A percentile compares a stretch with the other conserved stretches of the same genome.
phyloP scores from a whole-genome alignment of 169 alveolate species.

The Plasmodium gallinaceum region DNA sequence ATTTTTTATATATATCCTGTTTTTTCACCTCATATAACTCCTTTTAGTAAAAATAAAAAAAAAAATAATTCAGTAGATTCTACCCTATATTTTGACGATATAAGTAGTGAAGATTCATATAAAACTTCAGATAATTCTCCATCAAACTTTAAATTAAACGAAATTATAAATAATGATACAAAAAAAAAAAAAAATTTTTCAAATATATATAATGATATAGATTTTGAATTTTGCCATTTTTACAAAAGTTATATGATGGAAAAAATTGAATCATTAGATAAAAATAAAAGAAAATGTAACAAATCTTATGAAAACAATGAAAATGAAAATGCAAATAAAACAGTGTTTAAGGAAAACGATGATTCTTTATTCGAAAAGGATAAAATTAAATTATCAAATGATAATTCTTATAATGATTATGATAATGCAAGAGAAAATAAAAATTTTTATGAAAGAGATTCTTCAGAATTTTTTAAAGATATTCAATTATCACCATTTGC shows the following conservation, averaged over 20 bases:
- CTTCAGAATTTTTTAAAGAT: constrained; percentile 11
- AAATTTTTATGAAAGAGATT: neutral
- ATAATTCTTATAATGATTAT: neutral
- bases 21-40: constrained; percentile 30
- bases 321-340: neutral
- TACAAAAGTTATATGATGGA: constrained; percentile 26
- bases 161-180: constrained; percentile 31
- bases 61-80: neutral
- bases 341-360: neutral
- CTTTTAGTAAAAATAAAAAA: constrained; percentile 17
- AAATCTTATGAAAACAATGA: neutral
- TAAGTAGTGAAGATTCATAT: neutral
- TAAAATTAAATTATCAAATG: too few species aligned
- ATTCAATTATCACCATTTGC: constrained; percentile 60
- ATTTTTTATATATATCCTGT: constrained; percentile 56
- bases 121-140: constrained; percentile 36
- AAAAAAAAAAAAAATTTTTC: constrained; percentile 20
- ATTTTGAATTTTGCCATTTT: constrained; percentile 26
- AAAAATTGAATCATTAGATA: constrained; percentile 36
- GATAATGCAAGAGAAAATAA: neutral
- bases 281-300: neutral
- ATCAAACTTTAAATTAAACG: constrained; percentile 8
- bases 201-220: constrained; percentile 34
- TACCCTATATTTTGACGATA: neutral
- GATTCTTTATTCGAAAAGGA: neutral